A percentile compares a stretch with the other conserved stretches of the same genome.
Evolutionary conservation across 768 basidiomycete species (phyloP).

Genomic region (Boletus rubropictus): DNA sequence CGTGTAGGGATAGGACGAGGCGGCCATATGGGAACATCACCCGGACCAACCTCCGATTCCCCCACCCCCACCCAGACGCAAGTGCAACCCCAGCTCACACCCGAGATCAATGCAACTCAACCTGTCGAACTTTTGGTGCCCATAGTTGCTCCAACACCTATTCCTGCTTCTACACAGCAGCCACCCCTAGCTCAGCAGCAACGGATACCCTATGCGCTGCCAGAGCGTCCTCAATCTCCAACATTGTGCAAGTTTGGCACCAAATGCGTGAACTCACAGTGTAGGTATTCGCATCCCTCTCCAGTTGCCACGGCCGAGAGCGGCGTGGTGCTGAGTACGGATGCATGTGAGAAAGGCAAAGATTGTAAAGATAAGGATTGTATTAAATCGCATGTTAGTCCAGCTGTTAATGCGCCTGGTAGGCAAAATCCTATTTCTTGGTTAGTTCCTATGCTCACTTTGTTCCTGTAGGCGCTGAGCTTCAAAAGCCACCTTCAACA

Average conservation of each 20-base stretch:
- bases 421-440: conserved; percentile 6
- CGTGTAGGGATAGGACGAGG: conserved; percentile 41
- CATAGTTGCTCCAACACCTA: conserved; percentile 24
- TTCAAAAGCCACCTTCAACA: conserved; percentile 35
- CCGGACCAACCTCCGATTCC: conserved; percentile 18
- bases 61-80: conserved; percentile 17
- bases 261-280: conserved; percentile 87
- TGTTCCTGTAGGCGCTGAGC: conserved; percentile 24
- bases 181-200: conserved; percentile 17
- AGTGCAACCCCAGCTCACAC: conserved; percentile 13
- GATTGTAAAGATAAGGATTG: conserved; percentile 93
- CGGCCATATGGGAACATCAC: conserved; percentile 29
- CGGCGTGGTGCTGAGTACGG: conserved; percentile 90
- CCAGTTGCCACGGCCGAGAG: conserved; percentile 96
- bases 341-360: conserved; percentile 84
- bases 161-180: conserved; percentile 21
- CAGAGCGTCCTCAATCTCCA: conserved; percentile 80
- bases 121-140: conserved; percentile 9
- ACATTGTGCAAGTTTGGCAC: conserved; percentile 90
- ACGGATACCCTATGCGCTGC: conserved; percentile 49
- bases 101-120: conserved; percentile 13
- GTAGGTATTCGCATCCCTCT: conserved; percentile 90
- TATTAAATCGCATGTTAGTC: conserved; percentile 85
- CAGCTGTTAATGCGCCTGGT: conserved; percentile 69
- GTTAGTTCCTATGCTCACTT: conserved; percentile 8